Percentiles rank a stretch among this genome's conserved stretches.
phyloP scores from a whole-genome alignment of 768 basidiomycete species.

The Suillus bovinus region DNA sequence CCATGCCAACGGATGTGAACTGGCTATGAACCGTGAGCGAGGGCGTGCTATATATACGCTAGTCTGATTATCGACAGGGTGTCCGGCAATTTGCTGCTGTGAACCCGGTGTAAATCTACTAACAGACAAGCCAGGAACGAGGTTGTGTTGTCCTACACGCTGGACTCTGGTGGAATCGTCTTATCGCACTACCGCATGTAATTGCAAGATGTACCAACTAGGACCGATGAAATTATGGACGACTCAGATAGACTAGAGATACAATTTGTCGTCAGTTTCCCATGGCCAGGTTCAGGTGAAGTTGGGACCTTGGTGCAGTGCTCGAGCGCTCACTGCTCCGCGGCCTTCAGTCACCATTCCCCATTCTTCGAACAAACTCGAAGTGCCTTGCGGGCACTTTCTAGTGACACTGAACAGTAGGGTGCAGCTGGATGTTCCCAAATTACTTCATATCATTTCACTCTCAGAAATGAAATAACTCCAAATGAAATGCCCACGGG shows the following conservation, averaged over 20 bases:
- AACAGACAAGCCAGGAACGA: neutral
- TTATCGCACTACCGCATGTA: neutral
- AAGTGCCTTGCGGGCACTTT: constrained; percentile 52
- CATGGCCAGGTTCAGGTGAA: neutral
- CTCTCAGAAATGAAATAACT: neutral
- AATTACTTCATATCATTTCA: neutral
- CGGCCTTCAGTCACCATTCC: constrained; percentile 24
- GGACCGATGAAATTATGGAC: neutral
- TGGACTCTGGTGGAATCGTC: neutral
- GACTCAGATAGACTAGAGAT: too few species aligned
- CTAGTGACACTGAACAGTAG: constrained; percentile 45
- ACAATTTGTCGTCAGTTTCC: neutral
- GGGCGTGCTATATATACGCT: constrained; percentile 1
- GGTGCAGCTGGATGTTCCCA: constrained; percentile 38
- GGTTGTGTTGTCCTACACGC: neutral
- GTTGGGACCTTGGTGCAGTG: neutral
- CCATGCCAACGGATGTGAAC: constrained; percentile 15
- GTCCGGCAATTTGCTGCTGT: neutral
- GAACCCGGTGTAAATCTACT: neutral
- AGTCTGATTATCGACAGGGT: neutral
- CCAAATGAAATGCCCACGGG: constrained; percentile 25
- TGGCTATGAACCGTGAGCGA: constrained; percentile 9
- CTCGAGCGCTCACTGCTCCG: neutral
- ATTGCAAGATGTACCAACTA: neutral
- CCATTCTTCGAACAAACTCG: constrained; percentile 46